Conservation (phyloP, 805 yeast species). For the Wickerhamomyces chaumierensis region DNA sequence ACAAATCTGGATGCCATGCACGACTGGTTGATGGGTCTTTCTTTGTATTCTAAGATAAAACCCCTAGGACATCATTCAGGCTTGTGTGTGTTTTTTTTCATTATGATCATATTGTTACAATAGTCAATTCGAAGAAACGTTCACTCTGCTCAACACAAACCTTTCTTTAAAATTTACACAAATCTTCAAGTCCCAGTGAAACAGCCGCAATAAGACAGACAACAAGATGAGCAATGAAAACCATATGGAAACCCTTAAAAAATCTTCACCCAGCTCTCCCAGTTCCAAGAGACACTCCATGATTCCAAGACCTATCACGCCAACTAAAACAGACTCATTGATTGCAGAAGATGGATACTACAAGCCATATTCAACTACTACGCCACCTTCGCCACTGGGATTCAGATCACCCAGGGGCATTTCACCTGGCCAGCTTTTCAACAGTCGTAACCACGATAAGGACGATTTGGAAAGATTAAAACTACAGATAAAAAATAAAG, state of each 20-base stretch:
- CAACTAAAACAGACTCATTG: conserved; percentile 9
- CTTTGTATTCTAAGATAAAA: too few relatives aligned
- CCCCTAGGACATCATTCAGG: too few relatives aligned
- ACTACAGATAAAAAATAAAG: conserved; percentile 7
- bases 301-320: conserved; percentile 15
- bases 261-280: background rate
- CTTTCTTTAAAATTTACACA: too few relatives aligned
- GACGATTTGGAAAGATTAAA: conserved; percentile 8
- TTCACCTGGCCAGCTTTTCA: background rate
- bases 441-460: background rate
- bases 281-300: conserved; percentile 5
- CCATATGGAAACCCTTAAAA: background rate
- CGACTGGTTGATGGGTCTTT: too few relatives aligned
- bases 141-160: too few relatives aligned
- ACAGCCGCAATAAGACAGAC: too few relatives aligned
- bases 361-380: background rate
- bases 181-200: too few relatives aligned
- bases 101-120: too few relatives aligned
- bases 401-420: conserved; percentile 6
- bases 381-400: conserved; percentile 2
- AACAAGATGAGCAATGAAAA: background rate
- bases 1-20: too few relatives aligned
- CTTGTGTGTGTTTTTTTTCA: too few relatives aligned
- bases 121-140: too few relatives aligned
- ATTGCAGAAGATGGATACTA: conserved; percentile 4